Evolutionary conservation across 2,329 filamentous ascomycete species (phyloP).

Genomic region (Arthroderma sp.): DNA sequence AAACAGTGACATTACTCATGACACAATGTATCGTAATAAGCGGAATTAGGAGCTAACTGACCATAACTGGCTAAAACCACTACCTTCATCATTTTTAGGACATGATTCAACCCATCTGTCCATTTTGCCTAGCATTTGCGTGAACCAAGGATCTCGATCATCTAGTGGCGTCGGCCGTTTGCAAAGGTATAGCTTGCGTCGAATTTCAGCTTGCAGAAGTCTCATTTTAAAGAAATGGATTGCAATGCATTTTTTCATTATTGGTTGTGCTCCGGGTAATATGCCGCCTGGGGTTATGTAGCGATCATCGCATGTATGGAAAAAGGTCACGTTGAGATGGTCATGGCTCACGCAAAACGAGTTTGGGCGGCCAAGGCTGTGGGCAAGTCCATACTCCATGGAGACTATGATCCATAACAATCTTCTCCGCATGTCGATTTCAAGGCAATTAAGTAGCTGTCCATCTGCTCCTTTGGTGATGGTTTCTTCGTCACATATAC

Average conservation of each 20-base stretch:
- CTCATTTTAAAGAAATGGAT: conserved; percentile 94
- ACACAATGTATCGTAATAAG: conserved; percentile 6
- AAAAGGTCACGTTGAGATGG: conserved; percentile 74
- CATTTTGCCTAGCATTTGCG: conserved; percentile 64
- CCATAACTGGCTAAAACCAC: conserved; percentile 68
- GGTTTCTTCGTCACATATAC: conserved; percentile 78
- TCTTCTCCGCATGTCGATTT: conserved; percentile 79
- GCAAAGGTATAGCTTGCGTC: conserved; percentile 72
- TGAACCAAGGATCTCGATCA: conserved; percentile 79
- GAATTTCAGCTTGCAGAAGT: conserved; percentile 74
- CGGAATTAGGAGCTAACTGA: conserved; percentile 34
- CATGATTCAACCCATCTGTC: conserved; percentile 66
- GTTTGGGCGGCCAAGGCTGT: conserved; percentile 76
- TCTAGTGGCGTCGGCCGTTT: conserved; percentile 64
- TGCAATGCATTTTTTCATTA: conserved; percentile 73
- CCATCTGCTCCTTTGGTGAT: conserved; percentile 54
- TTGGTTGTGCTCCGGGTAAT: conserved; percentile 53
- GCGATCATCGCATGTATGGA: conserved; percentile 67
- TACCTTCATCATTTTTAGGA: conserved; percentile 57
- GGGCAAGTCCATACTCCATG: conserved; percentile 80
- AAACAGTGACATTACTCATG: too few species aligned
- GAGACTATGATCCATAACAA: conserved; percentile 78
- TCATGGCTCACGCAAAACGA: conserved; percentile 74
- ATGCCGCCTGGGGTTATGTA: conserved; percentile 72
- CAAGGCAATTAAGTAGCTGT: conserved; percentile 53